Percentiles rank a stretch among this genome's conserved stretches.
These are phyloP conservation scores for Emmonsia crescens DNA, from an alignment of 2,329 filamentous ascomycete species.

Conservation along the genomic window DNA sequence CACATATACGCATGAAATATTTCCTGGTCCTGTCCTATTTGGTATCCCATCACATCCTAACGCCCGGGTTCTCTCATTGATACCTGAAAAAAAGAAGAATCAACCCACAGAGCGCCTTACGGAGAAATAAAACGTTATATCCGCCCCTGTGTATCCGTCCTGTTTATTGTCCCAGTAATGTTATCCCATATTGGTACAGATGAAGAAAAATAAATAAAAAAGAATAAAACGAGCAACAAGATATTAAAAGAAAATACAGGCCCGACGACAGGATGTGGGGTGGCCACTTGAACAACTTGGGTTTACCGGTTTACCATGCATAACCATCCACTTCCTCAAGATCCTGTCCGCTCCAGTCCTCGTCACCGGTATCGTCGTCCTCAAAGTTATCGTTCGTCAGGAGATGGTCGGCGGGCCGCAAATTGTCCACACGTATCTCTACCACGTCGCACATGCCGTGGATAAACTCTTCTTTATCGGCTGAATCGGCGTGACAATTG, in stretches of 20 bases:
- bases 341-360: constrained; percentile 49
- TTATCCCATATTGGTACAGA: not conserved
- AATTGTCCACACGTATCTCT: constrained; percentile 50
- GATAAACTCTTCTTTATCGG: constrained; percentile 19
- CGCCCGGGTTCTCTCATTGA: not conserved
- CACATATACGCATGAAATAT: too few relatives aligned
- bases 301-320: constrained; percentile 19
- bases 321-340: constrained; percentile 22
- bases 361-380: constrained; percentile 49
- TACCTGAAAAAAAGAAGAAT: not conserved
- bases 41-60: not conserved
- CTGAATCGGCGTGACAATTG: not conserved
- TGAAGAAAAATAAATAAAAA: not conserved
- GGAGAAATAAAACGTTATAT: not conserved
- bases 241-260: not conserved
- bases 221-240: not conserved
- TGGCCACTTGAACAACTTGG: not conserved
- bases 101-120: not conserved
- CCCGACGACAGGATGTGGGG: not conserved
- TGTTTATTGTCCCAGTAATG: not conserved
- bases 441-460: constrained; percentile 51
- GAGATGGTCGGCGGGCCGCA: constrained; percentile 48
- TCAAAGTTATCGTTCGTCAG: constrained; percentile 51
- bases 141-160: not conserved
- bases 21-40: not conserved